phyloP scores from a whole-genome alignment of 2,329 filamentous ascomycete genomes.

The Pseudogymnoascus sp. region DNA sequence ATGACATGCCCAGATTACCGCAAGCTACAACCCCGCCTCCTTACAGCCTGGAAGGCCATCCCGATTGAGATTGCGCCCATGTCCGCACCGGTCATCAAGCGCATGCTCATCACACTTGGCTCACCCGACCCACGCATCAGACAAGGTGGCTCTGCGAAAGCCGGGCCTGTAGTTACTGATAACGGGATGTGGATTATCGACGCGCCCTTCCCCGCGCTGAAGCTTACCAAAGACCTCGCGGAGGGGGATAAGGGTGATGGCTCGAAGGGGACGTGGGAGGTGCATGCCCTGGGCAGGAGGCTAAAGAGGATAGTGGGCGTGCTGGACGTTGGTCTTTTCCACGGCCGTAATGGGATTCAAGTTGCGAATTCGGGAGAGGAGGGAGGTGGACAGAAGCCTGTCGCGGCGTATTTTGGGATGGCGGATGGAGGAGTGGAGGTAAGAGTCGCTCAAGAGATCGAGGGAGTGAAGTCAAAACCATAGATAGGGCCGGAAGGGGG shows the following conservation, averaged over 20 bases:
- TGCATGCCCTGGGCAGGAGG: slow-evolving; percentile 61
- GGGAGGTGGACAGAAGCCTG: slow-evolving; percentile 75
- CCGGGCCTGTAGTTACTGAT: slow-evolving; percentile 76
- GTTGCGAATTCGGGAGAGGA: slow-evolving; percentile 49
- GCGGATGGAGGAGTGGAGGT: slow-evolving; percentile 62
- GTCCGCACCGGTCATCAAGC: slow-evolving; percentile 68
- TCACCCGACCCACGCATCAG: slow-evolving; percentile 63
- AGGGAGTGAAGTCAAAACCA: slow-evolving; percentile 22
- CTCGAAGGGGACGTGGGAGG: slow-evolving; percentile 66
- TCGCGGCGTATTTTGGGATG: slow-evolving; percentile 93
- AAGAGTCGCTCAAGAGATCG: slow-evolving; percentile 31
- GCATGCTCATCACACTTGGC: slow-evolving; percentile 64
- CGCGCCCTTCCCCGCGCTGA: slow-evolving; percentile 71
- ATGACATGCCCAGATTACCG: slow-evolving; percentile 62
- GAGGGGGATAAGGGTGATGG: slow-evolving; percentile 41
- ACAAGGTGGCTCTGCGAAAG: slow-evolving; percentile 65
- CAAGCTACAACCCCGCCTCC: slow-evolving; percentile 72
- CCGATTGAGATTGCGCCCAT: slow-evolving; percentile 91
- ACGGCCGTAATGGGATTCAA: slow-evolving; percentile 68
- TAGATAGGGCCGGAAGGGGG: neutral
- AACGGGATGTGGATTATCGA: slow-evolving; percentile 88
- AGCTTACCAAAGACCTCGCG: slow-evolving; percentile 49
- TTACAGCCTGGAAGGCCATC: slow-evolving; percentile 70
- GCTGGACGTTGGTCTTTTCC: slow-evolving; percentile 85
- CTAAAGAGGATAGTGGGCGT: slow-evolving; percentile 81